Base-by-base conservation (phyloP, 495 filamentous ascomycete genomes). In the Aspergillus heteromorphus region DNA sequence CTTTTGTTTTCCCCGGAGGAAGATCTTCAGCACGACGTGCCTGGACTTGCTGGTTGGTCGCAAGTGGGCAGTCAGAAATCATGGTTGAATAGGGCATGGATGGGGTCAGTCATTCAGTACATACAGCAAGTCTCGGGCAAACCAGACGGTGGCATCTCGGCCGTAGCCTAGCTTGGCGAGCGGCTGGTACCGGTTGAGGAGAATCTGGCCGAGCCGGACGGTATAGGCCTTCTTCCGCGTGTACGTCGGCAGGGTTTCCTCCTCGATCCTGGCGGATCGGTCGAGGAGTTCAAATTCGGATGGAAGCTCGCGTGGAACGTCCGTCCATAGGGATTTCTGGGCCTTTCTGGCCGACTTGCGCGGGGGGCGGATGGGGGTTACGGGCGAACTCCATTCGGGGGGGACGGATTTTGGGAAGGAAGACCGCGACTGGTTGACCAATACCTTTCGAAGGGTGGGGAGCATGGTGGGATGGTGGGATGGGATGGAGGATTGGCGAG, bases 161-260 rank as follows among this genome's bases (percentile, higher is more conserved):
- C 78, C 77, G 25, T 61, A 69, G 2, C 78, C 77, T 25, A 80
- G 64, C 48, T 83, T 83, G 56, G 77, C 70, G 14, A 74, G 57
- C 20, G 76, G 68, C 36, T 69, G 62, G 56, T 77, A 81, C 17
- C 69, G 62, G 40, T 58, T 45, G 34, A 65, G 57, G 20, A 81
- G 56, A 6, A 56, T 51, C 41, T 81, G 73, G 0, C 69, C 73
- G 9, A 79, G 57, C 7, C 66, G 51, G 4, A 75, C 63, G 2
- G 78, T 77, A 56, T 81, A 72, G 58, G 64, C 65, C 45, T 64
- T 65, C 17, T 63, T 62, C 0, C 66, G 62, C 19, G 57, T 31
- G 56, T 77, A 80, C 40, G 64, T 66, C 10, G 70, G 68, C 48
- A 76, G 53, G 4, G 59, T 66, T 60, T 80, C 74, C 51, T 78